phyloP scores from a whole-genome alignment of 1,139 yeast genomes.

The Candida freyschussii region DNA sequence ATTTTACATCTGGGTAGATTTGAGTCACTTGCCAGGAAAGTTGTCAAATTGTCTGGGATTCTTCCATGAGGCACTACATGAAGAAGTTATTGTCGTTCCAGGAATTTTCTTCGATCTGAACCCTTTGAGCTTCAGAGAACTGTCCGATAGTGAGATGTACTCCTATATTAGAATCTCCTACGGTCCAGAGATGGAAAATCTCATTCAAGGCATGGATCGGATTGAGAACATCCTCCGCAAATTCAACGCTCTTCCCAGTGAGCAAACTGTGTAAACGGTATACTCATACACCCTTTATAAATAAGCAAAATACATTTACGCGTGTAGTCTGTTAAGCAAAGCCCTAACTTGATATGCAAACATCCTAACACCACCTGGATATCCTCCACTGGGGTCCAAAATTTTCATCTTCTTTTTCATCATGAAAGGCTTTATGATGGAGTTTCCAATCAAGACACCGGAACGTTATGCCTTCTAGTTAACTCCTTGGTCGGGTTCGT shows the following conservation, averaged over 20 bases:
- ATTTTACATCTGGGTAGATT: slow-evolving; percentile 60
- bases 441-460: slow-evolving; percentile 20
- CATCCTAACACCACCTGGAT: no score
- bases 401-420: no score
- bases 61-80: slow-evolving; percentile 65
- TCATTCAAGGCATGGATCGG: slow-evolving; percentile 63
- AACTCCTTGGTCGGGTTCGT: slow-evolving; percentile 27
- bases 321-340: no score
- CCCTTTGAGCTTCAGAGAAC: slow-evolving; percentile 56
- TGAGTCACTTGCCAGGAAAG: slow-evolving; percentile 55
- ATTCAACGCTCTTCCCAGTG: slow-evolving; percentile 32
- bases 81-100: slow-evolving; percentile 60
- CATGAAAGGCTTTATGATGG: no score
- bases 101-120: slow-evolving; percentile 65
- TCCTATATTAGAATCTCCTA: slow-evolving; percentile 59
- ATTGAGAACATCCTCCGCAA: slow-evolving; percentile 52
- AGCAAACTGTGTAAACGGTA: no score
- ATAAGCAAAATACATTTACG: no score
- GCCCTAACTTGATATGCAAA: no score
- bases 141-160: slow-evolving; percentile 62
- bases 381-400: no score
- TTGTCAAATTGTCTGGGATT: slow-evolving; percentile 59
- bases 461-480: slow-evolving; percentile 26
- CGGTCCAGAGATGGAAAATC: slow-evolving; percentile 55
- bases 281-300: no score